Evolutionary conservation across 2,329 filamentous ascomycete genomes (phyloP).

Genomic region (Saccharata proteae): DNA sequence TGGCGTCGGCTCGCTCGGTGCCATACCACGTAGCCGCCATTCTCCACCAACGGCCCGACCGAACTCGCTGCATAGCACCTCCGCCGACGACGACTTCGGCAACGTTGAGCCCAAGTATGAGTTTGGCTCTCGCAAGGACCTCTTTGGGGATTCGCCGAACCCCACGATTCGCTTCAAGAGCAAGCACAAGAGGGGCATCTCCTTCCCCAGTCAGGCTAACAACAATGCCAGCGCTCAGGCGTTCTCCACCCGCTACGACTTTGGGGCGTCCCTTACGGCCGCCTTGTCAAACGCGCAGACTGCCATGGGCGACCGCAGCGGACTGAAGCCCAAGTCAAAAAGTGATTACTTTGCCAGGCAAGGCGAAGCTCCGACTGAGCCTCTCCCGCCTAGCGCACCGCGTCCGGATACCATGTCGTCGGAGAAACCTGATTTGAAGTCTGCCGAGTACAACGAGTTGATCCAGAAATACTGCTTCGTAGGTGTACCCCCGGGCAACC

Average conservation of each 20-base stretch:
- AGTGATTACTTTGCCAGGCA: slow-evolving; percentile 24
- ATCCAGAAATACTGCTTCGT: slow-evolving; percentile 99
- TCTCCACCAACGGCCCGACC: slow-evolving; percentile 34
- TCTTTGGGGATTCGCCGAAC: slow-evolving; percentile 47
- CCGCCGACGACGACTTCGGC: slow-evolving; percentile 59
- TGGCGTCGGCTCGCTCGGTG: slow-evolving; percentile 36
- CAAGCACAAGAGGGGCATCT: slow-evolving; percentile 42
- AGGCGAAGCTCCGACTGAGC: slow-evolving; percentile 15
- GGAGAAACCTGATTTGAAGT: slow-evolving; percentile 61
- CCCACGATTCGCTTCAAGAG: slow-evolving; percentile 58
- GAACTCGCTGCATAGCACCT: slow-evolving; percentile 38
- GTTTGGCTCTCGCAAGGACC: slow-evolving; percentile 28
- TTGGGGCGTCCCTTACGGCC: slow-evolving; percentile 78
- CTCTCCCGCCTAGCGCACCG: slow-evolving; percentile 24
- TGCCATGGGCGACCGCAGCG: slow-evolving; percentile 45
- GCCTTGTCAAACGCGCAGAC: slow-evolving; percentile 66
- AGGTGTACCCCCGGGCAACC: slow-evolving; percentile 47
- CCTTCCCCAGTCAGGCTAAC: slow-evolving; percentile 43
- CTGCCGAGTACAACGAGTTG: slow-evolving; percentile 87
- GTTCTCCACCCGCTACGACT: slow-evolving; percentile 92
- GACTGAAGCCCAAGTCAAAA: slow-evolving; percentile 22
- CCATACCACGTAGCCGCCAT: slow-evolving; percentile 37
- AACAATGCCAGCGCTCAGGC: slow-evolving; percentile 41
- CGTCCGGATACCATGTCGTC: slow-evolving; percentile 44
- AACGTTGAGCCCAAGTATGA: slow-evolving; percentile 39